Conservation (phyloP, 2,329 filamentous ascomycete species). For the Diaporthe ilicicola region DNA sequence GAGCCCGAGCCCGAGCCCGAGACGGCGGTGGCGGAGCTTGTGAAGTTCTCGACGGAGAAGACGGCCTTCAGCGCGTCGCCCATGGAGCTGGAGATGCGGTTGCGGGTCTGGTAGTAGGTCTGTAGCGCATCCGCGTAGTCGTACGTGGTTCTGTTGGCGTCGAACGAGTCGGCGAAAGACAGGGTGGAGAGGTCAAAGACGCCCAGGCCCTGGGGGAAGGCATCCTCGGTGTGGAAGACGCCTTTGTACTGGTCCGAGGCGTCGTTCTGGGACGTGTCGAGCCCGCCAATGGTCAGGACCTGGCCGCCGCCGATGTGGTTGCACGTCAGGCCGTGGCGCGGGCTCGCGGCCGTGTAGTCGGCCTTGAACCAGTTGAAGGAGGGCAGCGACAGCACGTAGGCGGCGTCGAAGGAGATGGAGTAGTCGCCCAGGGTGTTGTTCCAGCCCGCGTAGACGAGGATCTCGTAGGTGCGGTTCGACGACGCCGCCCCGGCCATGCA, state of each 20-base stretch:
- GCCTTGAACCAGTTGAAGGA: constrained; percentile 39
- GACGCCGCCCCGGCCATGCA: constrained; percentile 38
- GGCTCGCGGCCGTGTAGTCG: constrained; percentile 34
- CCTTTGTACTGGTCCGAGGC: constrained; percentile 20
- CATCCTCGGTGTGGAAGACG: constrained; percentile 34
- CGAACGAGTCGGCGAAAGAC: constrained; percentile 31
- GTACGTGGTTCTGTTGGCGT: constrained; percentile 24
- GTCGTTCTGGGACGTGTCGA: constrained; percentile 34
- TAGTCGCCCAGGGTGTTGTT: constrained; percentile 32
- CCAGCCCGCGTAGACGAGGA: constrained; percentile 39
- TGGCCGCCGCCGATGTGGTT: constrained; percentile 47
- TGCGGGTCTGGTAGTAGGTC: constrained; percentile 34
- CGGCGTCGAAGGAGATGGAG: constrained; percentile 35
- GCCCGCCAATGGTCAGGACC: constrained; percentile 48
- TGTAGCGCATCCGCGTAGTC: constrained; percentile 29
- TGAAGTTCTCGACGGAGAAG: constrained; percentile 20
- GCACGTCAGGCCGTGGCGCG: constrained; percentile 37
- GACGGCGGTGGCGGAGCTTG: background rate
- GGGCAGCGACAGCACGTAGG: constrained; percentile 38
- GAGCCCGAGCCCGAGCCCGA: background rate
- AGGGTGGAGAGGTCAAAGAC: constrained; percentile 36
- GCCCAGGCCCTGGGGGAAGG: constrained; percentile 35
- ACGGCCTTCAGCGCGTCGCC: constrained; percentile 3
- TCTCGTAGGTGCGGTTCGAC: constrained; percentile 37
- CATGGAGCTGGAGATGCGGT: constrained; percentile 28